Evolutionary conservation across 2,329 filamentous ascomycete genomes (phyloP).

Genomic region (Geosmithia morbida): DNA sequence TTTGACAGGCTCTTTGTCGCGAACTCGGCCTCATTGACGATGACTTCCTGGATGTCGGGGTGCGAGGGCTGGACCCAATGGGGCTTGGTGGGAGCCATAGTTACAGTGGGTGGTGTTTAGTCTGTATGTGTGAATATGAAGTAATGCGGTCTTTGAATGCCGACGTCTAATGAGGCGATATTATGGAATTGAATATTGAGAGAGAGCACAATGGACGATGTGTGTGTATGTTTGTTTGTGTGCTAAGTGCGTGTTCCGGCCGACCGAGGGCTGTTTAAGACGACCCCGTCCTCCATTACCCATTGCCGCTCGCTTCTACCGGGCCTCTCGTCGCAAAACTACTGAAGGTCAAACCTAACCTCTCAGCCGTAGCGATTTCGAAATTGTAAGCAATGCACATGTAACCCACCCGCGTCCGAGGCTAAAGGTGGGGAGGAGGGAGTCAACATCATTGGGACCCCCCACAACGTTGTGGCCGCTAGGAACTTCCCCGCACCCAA

Average conservation of each 20-base stretch:
- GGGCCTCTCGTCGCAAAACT: background rate
- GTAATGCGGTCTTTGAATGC: too few relatives aligned
- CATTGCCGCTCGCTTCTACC: background rate
- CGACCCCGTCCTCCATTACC: background rate
- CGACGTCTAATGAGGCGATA: too few relatives aligned
- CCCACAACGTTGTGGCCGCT: background rate
- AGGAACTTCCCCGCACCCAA: too few relatives aligned
- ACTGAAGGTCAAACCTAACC: background rate
- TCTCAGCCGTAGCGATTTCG: background rate
- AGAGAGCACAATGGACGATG: background rate
- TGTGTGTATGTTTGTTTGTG: background rate
- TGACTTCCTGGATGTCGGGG: slow-evolving; percentile 40
- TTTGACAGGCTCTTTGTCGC: slow-evolving; percentile 45
- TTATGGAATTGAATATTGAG: too few relatives aligned
- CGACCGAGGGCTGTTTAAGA: background rate
- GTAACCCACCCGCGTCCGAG: background rate
- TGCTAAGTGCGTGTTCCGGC: background rate
- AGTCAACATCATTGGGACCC: background rate
- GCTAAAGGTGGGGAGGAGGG: background rate
- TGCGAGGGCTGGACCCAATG: slow-evolving; percentile 48
- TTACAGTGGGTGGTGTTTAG: slow-evolving; percentile 4
- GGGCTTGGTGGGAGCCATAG: slow-evolving; percentile 41
- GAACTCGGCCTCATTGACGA: slow-evolving; percentile 37
- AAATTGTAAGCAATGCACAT: background rate
- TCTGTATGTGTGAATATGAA: too few relatives aligned